Base-by-base conservation (phyloP, 2,329 filamentous ascomycete genomes). In the Calonectria pseudoreteaudii region DNA sequence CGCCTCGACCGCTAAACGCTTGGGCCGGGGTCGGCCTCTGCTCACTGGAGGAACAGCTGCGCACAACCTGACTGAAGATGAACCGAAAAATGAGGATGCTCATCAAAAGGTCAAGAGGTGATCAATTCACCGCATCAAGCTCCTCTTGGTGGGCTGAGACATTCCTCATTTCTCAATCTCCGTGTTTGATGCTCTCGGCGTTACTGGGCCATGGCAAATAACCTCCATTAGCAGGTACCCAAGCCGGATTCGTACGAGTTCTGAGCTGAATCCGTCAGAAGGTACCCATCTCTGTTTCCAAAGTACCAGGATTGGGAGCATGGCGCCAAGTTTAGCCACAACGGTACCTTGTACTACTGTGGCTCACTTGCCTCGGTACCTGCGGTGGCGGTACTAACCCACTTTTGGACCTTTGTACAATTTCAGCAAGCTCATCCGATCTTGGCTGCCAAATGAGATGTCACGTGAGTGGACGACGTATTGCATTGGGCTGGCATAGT, bases 401-500 rank as follows among this genome's bases (percentile, higher is more conserved):
- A 47, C 44, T n/a, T n/a, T 23, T 47, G n/a, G 44, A 47, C 44
- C 44, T 47, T 20, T 13, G 30, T n/a, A 34, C 16, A 8, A n/a
- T n/a, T 28, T 56, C 44, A 49, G 50, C 62, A 47, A 52, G 18
- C 44, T 28, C n/a, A 44, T 67, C 49, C 49, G 34, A 11, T 66
- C 44, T 49, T 66, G 64, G 31, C 9, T 50, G 8, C 8, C 50
- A 50, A 69, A 68, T 68, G 68, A 66, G 30, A 7, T n/a, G n/a
- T 76, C 73, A 76, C 73, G 73, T 76, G 74, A 75, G 34, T 4
- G 10, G 0, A 6, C 49, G 41, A 64, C 73, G 78, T 67, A 56
- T 80, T 78, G 74, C 74, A 58, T 79, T 77, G 56, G 76, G 77
- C 76, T 68, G 64, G 56, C 68, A 56, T 38, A 71, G 52, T 56